Evolutionary conservation across 805 yeast species (phyloP).

Genomic region (Cyberlindnera maritima): DNA sequence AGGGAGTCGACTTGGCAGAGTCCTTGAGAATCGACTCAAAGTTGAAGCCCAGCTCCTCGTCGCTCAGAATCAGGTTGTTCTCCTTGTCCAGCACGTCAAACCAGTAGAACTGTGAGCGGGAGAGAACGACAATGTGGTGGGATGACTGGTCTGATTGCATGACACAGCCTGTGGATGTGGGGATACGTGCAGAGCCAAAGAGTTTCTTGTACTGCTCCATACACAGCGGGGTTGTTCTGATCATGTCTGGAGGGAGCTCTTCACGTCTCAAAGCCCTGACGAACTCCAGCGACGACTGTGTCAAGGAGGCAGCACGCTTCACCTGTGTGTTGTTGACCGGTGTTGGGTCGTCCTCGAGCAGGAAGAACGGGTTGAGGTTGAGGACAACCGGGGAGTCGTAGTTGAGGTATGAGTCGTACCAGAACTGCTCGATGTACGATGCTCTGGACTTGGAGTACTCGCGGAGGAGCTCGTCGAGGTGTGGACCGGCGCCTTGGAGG

Average conservation of each 20-base stretch:
- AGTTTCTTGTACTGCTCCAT: conserved; percentile 90
- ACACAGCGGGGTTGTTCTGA: conserved; percentile 68
- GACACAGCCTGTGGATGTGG: conserved; percentile 77
- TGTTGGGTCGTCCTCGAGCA: conserved; percentile 90
- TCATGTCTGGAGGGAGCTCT: conserved; percentile 67
- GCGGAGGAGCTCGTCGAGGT: conserved; percentile 60
- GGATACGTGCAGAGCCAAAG: conserved; percentile 86
- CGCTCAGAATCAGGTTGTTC: conserved; percentile 69
- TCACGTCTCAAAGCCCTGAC: conserved; percentile 74
- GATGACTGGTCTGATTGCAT: conserved; percentile 78
- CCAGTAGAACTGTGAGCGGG: conserved; percentile 91
- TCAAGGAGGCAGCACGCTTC: conserved; percentile 76
- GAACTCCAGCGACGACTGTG: conserved; percentile 75
- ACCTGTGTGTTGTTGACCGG: conserved; percentile 49
- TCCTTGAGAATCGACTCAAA: conserved; percentile 75
- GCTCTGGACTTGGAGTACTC: conserved; percentile 61
- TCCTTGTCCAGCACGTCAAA: conserved; percentile 81
- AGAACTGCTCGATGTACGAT: conserved; percentile 88
- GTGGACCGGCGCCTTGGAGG: conserved; percentile 52
- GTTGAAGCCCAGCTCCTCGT: conserved; percentile 72
- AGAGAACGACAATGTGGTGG: conserved; percentile 77
- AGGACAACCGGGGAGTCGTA: conserved; percentile 91
- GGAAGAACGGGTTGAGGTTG: conserved; percentile 85
- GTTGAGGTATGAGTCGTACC: conserved; percentile 88
- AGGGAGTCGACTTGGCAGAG: conserved; percentile 46